Evolutionary conservation across 306 rosid species (phyloP).

Genomic region (Lathyrus aphaca): DNA sequence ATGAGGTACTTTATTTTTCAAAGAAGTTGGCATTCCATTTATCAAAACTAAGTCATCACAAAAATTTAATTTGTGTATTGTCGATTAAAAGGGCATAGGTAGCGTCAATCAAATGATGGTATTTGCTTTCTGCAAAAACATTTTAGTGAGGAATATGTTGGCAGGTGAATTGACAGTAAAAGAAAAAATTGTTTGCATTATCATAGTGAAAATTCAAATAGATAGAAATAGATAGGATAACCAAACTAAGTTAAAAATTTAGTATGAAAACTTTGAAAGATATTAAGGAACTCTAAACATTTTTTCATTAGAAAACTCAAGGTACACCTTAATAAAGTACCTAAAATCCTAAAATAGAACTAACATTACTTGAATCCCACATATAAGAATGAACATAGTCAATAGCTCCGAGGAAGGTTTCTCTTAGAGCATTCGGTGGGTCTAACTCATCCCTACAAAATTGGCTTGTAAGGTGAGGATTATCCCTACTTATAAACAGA

Average conservation of each 20-base stretch:
- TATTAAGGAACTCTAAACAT: background rate
- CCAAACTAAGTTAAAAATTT: constrained; percentile 1
- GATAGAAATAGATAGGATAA: background rate
- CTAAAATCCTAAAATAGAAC: background rate
- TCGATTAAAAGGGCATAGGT: background rate
- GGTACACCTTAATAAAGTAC: background rate
- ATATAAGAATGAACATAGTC: background rate
- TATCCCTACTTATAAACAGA: too few relatives aligned
- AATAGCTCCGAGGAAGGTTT: constrained; percentile 3
- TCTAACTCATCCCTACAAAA: too few relatives aligned
- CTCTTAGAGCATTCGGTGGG: too few relatives aligned
- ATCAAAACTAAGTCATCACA: background rate
- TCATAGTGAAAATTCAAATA: background rate
- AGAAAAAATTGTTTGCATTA: background rate
- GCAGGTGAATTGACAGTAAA: background rate
- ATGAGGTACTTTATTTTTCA: too few relatives aligned
- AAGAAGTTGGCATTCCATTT: background rate
- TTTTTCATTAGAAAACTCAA: background rate
- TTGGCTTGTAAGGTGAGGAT: too few relatives aligned
- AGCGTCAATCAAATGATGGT: background rate
- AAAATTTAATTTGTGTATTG: background rate
- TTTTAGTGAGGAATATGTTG: background rate
- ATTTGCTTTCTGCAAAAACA: background rate
- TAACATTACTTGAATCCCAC: background rate
- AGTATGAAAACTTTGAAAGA: background rate